Evolutionary conservation across 768 basidiomycete species (phyloP).

Genomic region (Dioszegia aurantiaca): DNA sequence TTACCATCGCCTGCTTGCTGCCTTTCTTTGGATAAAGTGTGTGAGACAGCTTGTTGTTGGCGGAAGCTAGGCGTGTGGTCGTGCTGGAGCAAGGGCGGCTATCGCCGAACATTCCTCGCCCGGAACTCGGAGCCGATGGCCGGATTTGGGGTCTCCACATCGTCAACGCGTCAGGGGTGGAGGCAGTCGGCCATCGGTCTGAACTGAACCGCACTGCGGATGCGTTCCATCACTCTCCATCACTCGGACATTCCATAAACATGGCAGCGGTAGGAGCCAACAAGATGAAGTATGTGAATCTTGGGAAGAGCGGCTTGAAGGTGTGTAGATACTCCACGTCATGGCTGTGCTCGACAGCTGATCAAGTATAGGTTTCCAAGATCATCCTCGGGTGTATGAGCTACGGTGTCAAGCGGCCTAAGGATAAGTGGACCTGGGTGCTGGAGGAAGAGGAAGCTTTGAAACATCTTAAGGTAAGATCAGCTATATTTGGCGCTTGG

Average conservation of each 20-base stretch:
- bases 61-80: too few species aligned
- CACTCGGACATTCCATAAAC: not conserved
- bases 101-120: not conserved
- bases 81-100: too few species aligned
- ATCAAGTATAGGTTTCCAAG: constrained; percentile 36
- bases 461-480: constrained; percentile 28
- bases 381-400: constrained; percentile 42
- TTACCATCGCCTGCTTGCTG: too few species aligned
- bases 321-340: constrained; percentile 16
- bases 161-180: not conserved
- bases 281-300: constrained; percentile 40
- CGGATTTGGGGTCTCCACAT: constrained; percentile 3
- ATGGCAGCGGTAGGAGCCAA: constrained; percentile 7
- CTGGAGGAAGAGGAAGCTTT: constrained; percentile 39
- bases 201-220: too few species aligned
- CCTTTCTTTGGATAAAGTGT: not conserved
- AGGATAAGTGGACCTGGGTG: constrained; percentile 33
- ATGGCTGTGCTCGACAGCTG: too few species aligned
- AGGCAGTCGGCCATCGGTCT: not conserved
- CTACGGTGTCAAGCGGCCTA: constrained; percentile 34
- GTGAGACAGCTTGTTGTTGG: not conserved
- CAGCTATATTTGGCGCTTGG: not conserved
- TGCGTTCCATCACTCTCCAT: not conserved
- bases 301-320: constrained; percentile 42
- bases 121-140: too few species aligned